phyloP scores from a whole-genome alignment of 176 grass and related monocot genomes.

The Cocos nucifera region DNA sequence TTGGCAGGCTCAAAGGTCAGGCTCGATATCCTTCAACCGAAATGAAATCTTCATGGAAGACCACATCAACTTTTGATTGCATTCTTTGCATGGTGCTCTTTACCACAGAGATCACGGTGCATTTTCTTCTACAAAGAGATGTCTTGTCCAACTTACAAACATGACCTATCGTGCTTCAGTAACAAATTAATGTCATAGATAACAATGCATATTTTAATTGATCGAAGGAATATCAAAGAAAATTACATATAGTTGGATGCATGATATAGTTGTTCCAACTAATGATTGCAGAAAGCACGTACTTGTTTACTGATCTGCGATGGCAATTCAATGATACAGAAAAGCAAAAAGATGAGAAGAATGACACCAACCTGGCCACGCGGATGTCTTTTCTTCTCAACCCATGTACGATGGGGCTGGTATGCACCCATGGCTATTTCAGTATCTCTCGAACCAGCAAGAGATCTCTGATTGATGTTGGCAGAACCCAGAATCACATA shows the following conservation, averaged over 20 bases:
- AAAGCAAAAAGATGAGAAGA: not conserved
- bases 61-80: too few relatives aligned
- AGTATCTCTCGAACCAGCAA: slow-evolving; percentile 85
- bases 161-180: too few relatives aligned
- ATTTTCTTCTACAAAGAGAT: too few relatives aligned
- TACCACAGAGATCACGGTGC: too few relatives aligned
- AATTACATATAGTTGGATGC: not conserved
- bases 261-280: not conserved
- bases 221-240: too few relatives aligned
- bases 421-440: slow-evolving; percentile 98
- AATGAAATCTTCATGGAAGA: too few relatives aligned
- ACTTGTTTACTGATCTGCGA: not conserved
- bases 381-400: slow-evolving; percentile 48
- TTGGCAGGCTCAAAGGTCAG: too few relatives aligned
- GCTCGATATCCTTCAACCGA: too few relatives aligned
- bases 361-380: slow-evolving; percentile 55
- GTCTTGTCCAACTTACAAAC: too few relatives aligned
- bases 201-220: too few relatives aligned
- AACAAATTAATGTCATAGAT: too few relatives aligned
- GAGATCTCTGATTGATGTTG: slow-evolving; percentile 94
- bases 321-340: not conserved
- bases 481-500: slow-evolving; percentile 86
- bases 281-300: not conserved
- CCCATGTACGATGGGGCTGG: slow-evolving; percentile 80
- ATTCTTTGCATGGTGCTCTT: too few relatives aligned